These are phyloP conservation scores for Phytopythium litorale DNA, from an alignment of 352 stramenopile species.

Conservation along the genomic window DNA sequence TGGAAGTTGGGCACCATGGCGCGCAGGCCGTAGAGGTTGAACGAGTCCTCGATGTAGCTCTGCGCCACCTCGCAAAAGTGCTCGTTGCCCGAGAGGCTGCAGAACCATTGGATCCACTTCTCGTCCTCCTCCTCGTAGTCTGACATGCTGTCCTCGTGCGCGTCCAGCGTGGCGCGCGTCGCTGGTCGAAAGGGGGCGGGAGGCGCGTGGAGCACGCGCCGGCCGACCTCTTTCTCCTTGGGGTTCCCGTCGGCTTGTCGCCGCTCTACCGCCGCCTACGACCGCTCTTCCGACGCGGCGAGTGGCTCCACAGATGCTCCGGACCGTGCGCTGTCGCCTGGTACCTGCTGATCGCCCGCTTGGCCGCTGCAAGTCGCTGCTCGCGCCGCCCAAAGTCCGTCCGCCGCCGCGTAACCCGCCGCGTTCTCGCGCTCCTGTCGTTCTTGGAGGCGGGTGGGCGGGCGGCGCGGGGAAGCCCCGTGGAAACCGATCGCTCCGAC, in stretches of 20 bases:
- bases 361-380: background rate
- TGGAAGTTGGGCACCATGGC: conserved; percentile 89
- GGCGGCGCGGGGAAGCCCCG: background rate
- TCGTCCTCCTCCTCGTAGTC: conserved; percentile 91
- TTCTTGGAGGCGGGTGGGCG: background rate
- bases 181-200: conserved; percentile 1
- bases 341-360: background rate
- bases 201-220: background rate
- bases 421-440: conserved; percentile 6
- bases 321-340: background rate
- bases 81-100: conserved; percentile 89
- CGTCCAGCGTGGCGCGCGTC: conserved; percentile 7
- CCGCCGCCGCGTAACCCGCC: background rate
- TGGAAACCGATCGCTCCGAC: conserved; percentile 2
- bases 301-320: background rate
- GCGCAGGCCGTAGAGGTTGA: conserved; percentile 91
- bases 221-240: conserved; percentile 3
- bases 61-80: conserved; percentile 90
- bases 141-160: conserved; percentile 52
- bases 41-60: conserved; percentile 93
- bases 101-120: conserved; percentile 94
- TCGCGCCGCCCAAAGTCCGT: background rate
- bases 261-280: background rate
- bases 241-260: background rate
- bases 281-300: conserved; percentile 1